Evolutionary conservation across 1,284 basidiomycete genomes (phyloP).

Genomic region (Ganoderma boninense): DNA sequence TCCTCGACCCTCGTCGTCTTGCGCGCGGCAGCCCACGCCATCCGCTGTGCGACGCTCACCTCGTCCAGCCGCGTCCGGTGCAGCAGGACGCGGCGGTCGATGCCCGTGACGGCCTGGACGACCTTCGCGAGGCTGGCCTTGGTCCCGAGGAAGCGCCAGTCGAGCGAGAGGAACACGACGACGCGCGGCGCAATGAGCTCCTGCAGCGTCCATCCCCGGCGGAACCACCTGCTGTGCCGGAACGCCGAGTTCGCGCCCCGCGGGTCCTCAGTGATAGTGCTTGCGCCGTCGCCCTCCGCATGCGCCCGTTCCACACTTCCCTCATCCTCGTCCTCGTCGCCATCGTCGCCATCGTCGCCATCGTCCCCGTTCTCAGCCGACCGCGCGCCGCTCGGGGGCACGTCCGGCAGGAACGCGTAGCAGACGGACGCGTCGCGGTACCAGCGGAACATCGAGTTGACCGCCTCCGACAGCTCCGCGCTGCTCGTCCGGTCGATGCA

Average conservation of each 20-base stretch:
- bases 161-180: constrained; percentile 10
- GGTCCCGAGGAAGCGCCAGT: constrained; percentile 14
- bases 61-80: neutral
- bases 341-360: neutral
- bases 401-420: constrained; percentile 10
- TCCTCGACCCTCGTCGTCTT: constrained; percentile 12
- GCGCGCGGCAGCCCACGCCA: constrained; percentile 18
- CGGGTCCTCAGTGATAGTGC: neutral
- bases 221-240: constrained; percentile 18
- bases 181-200: constrained; percentile 19
- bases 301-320: neutral
- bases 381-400: neutral
- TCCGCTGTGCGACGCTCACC: constrained; percentile 12
- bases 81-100: constrained; percentile 1
- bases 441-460: constrained; percentile 9
- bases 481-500: constrained; percentile 19
- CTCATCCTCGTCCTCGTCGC: neutral
- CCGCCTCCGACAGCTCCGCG: constrained; percentile 12
- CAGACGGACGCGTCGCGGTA: constrained; percentile 9
- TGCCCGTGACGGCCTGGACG: constrained; percentile 7
- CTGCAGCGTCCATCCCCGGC: constrained; percentile 18
- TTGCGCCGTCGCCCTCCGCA: too few species aligned
- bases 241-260: neutral
- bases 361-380: neutral
- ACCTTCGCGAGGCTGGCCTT: constrained; percentile 7